These are phyloP conservation scores for Cucurbita argyrosperma DNA, from an alignment of 306 rosid species.

Conservation along the genomic window DNA sequence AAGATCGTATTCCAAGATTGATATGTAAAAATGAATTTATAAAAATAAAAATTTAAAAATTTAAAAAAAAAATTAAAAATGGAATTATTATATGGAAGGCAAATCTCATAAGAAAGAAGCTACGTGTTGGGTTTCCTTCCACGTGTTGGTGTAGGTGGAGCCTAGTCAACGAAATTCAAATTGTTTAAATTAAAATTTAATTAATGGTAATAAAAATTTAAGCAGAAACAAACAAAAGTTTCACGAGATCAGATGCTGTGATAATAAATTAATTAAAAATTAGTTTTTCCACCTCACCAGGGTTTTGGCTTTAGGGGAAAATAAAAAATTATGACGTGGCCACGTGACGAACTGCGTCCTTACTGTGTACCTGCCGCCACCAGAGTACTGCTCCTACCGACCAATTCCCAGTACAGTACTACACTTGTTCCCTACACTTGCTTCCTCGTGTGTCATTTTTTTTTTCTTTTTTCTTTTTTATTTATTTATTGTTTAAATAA, in stretches of 20 bases:
- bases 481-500: too few species aligned
- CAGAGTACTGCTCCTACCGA: not conserved
- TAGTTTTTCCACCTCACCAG: not conserved
- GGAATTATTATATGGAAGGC: not conserved
- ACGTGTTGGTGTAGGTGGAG: not conserved
- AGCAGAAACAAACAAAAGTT: not conserved
- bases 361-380: constrained; percentile 4
- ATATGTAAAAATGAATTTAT: too few species aligned
- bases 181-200: not conserved
- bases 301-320: not conserved
- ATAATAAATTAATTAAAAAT: not conserved
- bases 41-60: not conserved
- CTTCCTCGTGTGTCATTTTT: not conserved
- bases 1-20: not conserved
- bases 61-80: not conserved
- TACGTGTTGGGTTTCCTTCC: not conserved
- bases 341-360: constrained; percentile 1
- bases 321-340: not conserved
- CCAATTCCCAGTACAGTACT: not conserved
- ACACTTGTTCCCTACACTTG: not conserved
- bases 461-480: too few species aligned
- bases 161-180: not conserved
- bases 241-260: not conserved
- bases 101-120: not conserved
- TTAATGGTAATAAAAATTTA: not conserved